Percentiles rank a stretch among this genome's conserved stretches.
phyloP scores from a whole-genome alignment of 139 green algal species.

The Dunaliella primolecta region DNA sequence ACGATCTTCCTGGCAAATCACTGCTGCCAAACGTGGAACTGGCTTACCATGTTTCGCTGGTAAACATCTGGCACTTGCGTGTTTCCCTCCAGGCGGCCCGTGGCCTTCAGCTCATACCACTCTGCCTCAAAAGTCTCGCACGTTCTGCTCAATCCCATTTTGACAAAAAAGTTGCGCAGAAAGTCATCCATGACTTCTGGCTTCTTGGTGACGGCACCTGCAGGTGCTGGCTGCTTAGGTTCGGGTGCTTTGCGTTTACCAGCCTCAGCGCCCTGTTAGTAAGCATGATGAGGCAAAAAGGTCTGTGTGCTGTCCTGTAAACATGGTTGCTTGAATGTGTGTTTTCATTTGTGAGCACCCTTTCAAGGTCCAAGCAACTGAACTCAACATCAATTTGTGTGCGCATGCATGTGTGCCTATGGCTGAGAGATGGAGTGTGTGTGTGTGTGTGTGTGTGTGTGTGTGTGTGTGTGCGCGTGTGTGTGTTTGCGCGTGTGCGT shows the following conservation, averaged over 20 bases:
- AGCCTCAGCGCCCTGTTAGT: constrained; percentile 8
- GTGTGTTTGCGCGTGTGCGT: not conserved
- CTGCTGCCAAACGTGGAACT: too few relatives aligned
- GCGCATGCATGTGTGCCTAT: not conserved
- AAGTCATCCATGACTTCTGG: constrained; percentile 86
- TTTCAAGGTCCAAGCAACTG: too few relatives aligned
- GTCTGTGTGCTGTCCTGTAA: too few relatives aligned
- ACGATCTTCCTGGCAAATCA: too few relatives aligned
- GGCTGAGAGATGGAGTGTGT: not conserved
- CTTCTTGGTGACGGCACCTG: constrained; percentile 33
- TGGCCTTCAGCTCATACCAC: constrained; percentile 80
- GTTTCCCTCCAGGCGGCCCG: constrained; percentile 44
- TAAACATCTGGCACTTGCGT: constrained; percentile 70
- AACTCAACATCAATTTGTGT: too few relatives aligned
- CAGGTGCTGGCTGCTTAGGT: not conserved
- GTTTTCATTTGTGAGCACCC: too few relatives aligned
- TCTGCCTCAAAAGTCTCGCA: constrained; percentile 82
- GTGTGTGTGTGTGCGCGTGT: not conserved
- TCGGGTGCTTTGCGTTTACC: not conserved
- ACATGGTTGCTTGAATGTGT: too few relatives aligned
- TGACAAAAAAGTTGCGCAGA: constrained; percentile 83
- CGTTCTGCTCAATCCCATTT: constrained; percentile 63
- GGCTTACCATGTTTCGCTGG: constrained; percentile 54
- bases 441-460: not conserved
- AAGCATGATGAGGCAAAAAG: too few relatives aligned